These are phyloP conservation scores for Suhomyces terraborum DNA, from an alignment of 1,139 yeast species.

Conservation along the genomic window DNA sequence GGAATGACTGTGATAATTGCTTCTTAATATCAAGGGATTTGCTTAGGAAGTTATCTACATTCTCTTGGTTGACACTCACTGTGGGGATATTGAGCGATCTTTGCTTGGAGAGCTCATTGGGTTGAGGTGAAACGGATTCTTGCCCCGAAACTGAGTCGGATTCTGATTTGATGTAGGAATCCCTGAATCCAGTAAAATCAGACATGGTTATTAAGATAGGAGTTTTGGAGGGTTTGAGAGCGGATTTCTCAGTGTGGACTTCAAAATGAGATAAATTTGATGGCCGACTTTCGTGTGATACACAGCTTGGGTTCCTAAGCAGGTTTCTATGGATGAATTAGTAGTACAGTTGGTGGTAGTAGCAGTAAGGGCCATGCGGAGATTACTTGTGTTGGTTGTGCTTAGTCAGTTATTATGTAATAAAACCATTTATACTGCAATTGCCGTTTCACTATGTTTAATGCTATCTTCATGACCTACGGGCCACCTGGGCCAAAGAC, in stretches of 20 bases:
- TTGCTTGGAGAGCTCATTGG: slow-evolving; percentile 20
- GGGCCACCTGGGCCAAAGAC: too few relatives aligned
- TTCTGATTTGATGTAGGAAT: slow-evolving; percentile 23
- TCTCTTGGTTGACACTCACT: slow-evolving; percentile 33
- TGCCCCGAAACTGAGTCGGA: slow-evolving; percentile 22
- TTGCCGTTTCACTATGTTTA: too few relatives aligned
- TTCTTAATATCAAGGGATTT: slow-evolving; percentile 42
- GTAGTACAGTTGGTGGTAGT: not conserved
- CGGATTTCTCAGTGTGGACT: too few relatives aligned
- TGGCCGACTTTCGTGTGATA: too few relatives aligned
- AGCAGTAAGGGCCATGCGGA: not conserved
- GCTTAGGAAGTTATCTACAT: slow-evolving; percentile 32
- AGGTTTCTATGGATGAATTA: not conserved
- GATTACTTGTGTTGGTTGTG: not conserved
- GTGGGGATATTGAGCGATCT: slow-evolving; percentile 29
- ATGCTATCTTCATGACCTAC: too few relatives aligned
- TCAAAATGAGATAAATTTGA: too few relatives aligned
- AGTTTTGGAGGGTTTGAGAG: not conserved
- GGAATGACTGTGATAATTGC: slow-evolving; percentile 46
- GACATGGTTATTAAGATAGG: slow-evolving; percentile 17
- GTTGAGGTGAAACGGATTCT: slow-evolving; percentile 22
- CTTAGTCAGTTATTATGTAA: not conserved
- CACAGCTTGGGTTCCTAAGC: not conserved
- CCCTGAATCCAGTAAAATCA: slow-evolving; percentile 29
- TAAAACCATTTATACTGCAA: too few relatives aligned